Percentiles rank a stretch among this genome's conserved stretches.
Conservation (phyloP, 139 green algal genomes). For the Tetraselmis chui region DNA sequence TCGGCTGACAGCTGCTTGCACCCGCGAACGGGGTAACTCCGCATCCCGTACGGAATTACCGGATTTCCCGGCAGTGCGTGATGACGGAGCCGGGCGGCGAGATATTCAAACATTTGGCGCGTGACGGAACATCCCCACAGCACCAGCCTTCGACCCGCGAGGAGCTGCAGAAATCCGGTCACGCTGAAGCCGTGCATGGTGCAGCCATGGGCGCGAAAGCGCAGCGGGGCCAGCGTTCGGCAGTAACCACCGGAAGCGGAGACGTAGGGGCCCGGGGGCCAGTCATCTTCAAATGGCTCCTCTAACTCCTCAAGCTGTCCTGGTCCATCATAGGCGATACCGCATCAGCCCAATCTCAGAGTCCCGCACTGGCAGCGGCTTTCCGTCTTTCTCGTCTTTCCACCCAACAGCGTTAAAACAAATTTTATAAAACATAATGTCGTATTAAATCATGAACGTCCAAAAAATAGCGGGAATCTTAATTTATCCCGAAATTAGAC, state of each 20-base stretch:
- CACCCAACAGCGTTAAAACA: too few relatives aligned
- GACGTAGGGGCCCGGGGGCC: background rate
- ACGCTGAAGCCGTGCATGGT: background rate
- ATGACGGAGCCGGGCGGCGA: background rate
- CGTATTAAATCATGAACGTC: too few relatives aligned
- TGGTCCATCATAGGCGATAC: background rate
- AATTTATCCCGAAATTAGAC: too few relatives aligned
- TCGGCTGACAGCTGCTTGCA: background rate
- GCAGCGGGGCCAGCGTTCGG: background rate
- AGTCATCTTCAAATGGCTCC: background rate
- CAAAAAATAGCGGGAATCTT: too few relatives aligned
- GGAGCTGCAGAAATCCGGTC: background rate
- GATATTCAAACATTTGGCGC: background rate
- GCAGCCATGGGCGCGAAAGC: background rate
- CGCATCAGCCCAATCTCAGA: background rate
- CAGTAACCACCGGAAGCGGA: background rate
- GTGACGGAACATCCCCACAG: background rate
- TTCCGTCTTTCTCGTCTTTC: too few relatives aligned
- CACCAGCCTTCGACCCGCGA: background rate
- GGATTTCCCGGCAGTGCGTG: background rate
- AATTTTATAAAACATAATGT: too few relatives aligned
- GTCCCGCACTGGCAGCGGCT: too few relatives aligned
- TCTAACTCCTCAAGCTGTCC: background rate
- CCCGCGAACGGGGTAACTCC: background rate
- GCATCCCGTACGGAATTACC: background rate